A percentile compares a stretch with the other conserved stretches of the same genome.
These are phyloP conservation scores for Pleurotus giganteus DNA, from an alignment of 768 basidiomycete species.

Conservation along the genomic window DNA sequence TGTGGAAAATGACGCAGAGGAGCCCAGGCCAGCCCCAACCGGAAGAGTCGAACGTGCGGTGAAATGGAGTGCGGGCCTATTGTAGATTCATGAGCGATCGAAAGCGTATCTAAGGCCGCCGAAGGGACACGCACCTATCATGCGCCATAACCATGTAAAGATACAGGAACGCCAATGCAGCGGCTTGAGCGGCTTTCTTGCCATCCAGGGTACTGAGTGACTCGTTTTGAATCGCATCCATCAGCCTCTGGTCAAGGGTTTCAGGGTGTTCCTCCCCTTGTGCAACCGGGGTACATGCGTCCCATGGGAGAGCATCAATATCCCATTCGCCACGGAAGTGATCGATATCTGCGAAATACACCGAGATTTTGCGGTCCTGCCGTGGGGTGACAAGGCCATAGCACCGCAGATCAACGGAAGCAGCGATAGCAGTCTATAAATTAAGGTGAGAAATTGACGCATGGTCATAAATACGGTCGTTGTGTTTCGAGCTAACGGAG, in stretches of 20 bases:
- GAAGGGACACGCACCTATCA: constrained; percentile 47
- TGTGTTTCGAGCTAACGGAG: constrained; percentile 11
- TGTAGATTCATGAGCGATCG: constrained; percentile 9
- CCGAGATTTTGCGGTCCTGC: constrained; percentile 66
- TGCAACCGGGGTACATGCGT: constrained; percentile 53
- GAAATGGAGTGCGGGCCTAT: constrained; percentile 77
- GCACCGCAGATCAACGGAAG: constrained; percentile 93
- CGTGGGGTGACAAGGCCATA: constrained; percentile 83
- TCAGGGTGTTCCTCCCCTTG: constrained; percentile 57
- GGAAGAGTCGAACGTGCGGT: constrained; percentile 86
- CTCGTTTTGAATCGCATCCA: constrained; percentile 63
- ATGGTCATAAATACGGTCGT: constrained; percentile 11
- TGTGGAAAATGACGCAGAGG: constrained; percentile 92
- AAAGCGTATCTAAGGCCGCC: constrained; percentile 13
- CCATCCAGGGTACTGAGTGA: constrained; percentile 36
- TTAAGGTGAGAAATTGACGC: constrained; percentile 6
- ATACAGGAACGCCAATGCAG: constrained; percentile 81
- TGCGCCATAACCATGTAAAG: constrained; percentile 81
- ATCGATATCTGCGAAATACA: constrained; percentile 79
- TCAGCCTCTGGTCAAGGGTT: constrained; percentile 67
- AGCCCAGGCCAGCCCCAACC: constrained; percentile 93
- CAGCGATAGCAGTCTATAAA: constrained; percentile 86
- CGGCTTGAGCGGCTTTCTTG: constrained; percentile 37
- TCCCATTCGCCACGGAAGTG: constrained; percentile 82
- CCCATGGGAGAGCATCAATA: constrained; percentile 76